Base-by-base conservation (phyloP, 2,329 filamentous ascomycete genomes). In the Botrytis fragariae region DNA sequence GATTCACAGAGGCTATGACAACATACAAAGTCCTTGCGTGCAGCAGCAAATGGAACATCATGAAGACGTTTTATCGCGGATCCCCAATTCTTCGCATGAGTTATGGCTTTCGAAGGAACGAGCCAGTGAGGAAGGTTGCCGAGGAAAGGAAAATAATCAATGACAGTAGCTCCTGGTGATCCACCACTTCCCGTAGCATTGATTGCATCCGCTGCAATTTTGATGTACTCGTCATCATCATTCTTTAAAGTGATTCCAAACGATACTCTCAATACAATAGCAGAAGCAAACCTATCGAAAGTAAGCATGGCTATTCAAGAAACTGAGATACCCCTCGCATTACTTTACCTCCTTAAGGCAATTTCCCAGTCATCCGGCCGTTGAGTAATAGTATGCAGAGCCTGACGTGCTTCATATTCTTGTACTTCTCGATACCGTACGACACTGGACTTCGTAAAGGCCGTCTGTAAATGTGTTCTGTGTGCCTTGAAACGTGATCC, bases 131-230 rank as follows among this genome's bases (percentile, higher is more conserved):
- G 85, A n/a, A 87, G 75, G 10, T 68, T 37, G 10, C 72, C 3
- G 16, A 74, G 57, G 16, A 77, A 67, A 0, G 86, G 86, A 70
- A 87, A 86, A 74, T 85, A 82, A 76, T 87, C 86, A 22, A 87
- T 84, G 2, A 85, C 79, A 3, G 83, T 84, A 5, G 77, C 77
- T 29, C 76, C 80, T 14, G 80, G 80, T 5, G 79, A 75, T 1
- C 80, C 80, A 37, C 80, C 80, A 44, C 80, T 74, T 25, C 74
- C 77, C 5, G 74, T 74, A 6, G 79, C 79, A 51, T 77, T 74
- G 12, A 73, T 72, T 16, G 79, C 80, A 69, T 80, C 78, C 63
- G 76, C 74, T 20, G 83, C 83, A 74, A 84, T 80, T 71, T 84
- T 79, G 45, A 86, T 81, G 72, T 83, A 84, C 1, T 82, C 82